These are phyloP conservation scores for Gillenia trifoliata DNA, from an alignment of 306 rosid genomes.

Conservation along the genomic window DNA sequence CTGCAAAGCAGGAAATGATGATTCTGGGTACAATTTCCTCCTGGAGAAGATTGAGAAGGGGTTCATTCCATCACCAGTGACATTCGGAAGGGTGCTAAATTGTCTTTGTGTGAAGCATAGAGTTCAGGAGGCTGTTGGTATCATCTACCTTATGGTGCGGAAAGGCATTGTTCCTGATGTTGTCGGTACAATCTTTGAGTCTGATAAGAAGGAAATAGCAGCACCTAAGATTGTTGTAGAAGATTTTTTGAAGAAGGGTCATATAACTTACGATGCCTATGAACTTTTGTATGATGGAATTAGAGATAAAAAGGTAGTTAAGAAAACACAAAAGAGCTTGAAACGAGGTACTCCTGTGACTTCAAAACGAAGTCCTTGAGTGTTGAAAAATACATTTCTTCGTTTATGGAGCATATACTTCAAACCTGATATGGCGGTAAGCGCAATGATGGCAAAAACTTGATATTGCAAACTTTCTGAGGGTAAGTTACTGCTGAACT, in stretches of 20 bases:
- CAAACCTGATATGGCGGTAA: background rate
- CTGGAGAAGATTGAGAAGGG: constrained; percentile 55
- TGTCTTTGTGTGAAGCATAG: constrained; percentile 63
- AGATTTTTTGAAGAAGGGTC: constrained; percentile 73
- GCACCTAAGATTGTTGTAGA: constrained; percentile 93
- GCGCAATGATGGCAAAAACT: constrained; percentile 8
- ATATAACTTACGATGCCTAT: constrained; percentile 67
- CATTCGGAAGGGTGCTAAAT: constrained; percentile 77
- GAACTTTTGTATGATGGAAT: constrained; percentile 78
- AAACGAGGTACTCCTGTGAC: constrained; percentile 19
- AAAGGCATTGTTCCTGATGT: constrained; percentile 69
- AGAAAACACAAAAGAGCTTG: constrained; percentile 44
- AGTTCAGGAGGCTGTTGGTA: constrained; percentile 64
- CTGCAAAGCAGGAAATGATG: constrained; percentile 64
- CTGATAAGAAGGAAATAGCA: constrained; percentile 73
- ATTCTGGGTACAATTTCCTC: constrained; percentile 54
- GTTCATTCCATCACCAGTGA: constrained; percentile 54
- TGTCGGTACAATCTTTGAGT: constrained; percentile 70
- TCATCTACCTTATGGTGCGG: constrained; percentile 69
- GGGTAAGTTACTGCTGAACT: constrained; percentile 5
- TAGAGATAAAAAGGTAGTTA: constrained; percentile 55
- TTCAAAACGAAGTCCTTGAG: constrained; percentile 23
- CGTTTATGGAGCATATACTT: no score
- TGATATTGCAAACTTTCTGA: constrained; percentile 9
- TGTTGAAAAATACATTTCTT: constrained; percentile 19